Evolutionary conservation across 305 asterid genomes (phyloP).

Genomic region (Fraxinus latifolia): DNA sequence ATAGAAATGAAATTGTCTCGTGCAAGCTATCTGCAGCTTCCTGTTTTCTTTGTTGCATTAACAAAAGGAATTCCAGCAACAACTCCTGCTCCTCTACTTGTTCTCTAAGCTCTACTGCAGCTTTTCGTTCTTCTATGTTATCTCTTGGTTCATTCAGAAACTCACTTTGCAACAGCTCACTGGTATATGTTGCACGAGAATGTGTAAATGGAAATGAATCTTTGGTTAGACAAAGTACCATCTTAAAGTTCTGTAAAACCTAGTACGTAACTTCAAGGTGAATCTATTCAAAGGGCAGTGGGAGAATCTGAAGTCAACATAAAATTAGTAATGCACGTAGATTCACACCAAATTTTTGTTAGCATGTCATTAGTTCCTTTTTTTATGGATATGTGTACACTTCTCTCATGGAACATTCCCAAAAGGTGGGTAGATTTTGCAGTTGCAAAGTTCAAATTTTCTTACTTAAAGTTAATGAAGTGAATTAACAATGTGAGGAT

Average conservation of each 20-base stretch:
- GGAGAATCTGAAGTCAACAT: not conserved
- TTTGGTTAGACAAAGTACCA: not conserved
- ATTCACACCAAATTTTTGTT: not conserved
- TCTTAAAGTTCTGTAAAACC: not conserved
- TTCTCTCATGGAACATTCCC: not conserved
- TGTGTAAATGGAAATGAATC: not conserved
- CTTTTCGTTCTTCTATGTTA: conserved; percentile 76
- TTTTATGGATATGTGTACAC: not conserved
- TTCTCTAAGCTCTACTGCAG: conserved; percentile 78
- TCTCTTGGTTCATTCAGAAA: conserved; percentile 78
- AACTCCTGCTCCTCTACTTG: conserved; percentile 83
- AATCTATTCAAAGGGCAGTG: not conserved
- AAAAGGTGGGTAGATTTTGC: not conserved
- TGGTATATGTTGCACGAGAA: not conserved
- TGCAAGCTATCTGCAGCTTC: conserved; percentile 60
- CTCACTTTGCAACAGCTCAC: conserved; percentile 78
- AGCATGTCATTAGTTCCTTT: not conserved
- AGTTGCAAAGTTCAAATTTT: not conserved
- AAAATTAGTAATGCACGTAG: not conserved
- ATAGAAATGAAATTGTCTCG: conserved; percentile 57
- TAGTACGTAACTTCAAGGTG: not conserved
- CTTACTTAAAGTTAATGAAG: not conserved
- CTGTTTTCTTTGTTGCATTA: conserved; percentile 70
- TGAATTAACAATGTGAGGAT: conserved; percentile 1
- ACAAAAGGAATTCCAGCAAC: conserved; percentile 76